Evolutionary conservation across 345 rosid genomes (phyloP).

Genomic region (Lagerstroemia speciosa): DNA sequence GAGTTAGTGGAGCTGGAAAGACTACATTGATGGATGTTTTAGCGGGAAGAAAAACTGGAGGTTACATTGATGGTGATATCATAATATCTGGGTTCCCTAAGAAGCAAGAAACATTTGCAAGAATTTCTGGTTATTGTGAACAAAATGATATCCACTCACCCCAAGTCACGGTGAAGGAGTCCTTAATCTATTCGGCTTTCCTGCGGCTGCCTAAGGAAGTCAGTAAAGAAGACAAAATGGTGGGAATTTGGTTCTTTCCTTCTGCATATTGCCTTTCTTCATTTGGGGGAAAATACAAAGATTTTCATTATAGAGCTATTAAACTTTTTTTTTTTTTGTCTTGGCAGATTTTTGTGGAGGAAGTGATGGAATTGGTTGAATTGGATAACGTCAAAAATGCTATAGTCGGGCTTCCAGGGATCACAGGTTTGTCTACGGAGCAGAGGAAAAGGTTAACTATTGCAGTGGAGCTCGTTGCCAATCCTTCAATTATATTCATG

Average conservation of each 20-base stretch:
- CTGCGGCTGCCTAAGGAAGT: constrained; percentile 76
- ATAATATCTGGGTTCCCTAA: constrained; percentile 77
- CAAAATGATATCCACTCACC: constrained; percentile 89
- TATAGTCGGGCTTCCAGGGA: constrained; percentile 44
- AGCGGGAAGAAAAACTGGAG: constrained; percentile 87
- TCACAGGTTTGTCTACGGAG: constrained; percentile 43
- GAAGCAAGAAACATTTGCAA: constrained; percentile 87
- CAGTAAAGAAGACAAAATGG: constrained; percentile 67
- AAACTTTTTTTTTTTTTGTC: not conserved
- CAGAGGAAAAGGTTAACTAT: constrained; percentile 51
- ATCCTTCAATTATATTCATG: constrained; percentile 57
- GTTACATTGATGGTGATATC: constrained; percentile 80
- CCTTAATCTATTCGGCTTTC: constrained; percentile 81
- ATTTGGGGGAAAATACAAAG: not conserved
- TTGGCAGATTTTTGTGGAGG: constrained; percentile 39
- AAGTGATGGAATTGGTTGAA: constrained; percentile 45
- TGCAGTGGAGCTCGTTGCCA: constrained; percentile 55
- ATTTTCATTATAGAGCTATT: not conserved
- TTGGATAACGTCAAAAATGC: constrained; percentile 30
- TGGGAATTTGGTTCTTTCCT: constrained; percentile 14
- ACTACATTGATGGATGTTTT: constrained; percentile 95
- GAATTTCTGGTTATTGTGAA: constrained; percentile 90
- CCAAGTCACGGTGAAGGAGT: constrained; percentile 76
- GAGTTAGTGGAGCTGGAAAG: constrained; percentile 98
- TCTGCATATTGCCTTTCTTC: not conserved